Evolutionary conservation across 2,329 filamentous ascomycete genomes (phyloP), one percentile per base, ranked within the genome.

Genomic region (Penicillium sp.): DNA sequence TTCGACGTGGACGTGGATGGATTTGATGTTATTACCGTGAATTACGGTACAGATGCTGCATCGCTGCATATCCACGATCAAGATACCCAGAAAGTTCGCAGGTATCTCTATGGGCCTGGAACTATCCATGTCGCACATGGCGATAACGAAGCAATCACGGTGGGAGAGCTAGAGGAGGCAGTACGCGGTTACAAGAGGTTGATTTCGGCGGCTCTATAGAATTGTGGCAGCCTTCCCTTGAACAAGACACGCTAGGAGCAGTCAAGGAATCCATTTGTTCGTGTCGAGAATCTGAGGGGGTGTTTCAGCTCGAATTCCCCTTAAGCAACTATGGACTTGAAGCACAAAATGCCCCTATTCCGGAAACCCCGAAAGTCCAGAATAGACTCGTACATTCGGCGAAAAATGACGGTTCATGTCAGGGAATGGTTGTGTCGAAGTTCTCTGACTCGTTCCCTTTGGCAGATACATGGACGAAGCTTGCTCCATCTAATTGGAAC

Each of bases 1-100:
- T 87, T 92, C 65, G 86, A 93, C 70, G 89, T 88, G 65, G 90
- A 95, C 70, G 88, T 97, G 3, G 85, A 91, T 17, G 93, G 91
- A 0, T 97, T 97, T 66, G 88, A 95, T 13, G 89, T 85, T 0
- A 87, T 90, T 56, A 88, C 90, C 0, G 91, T 93, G 51, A 97
- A 96, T 74, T 97, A 97, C 72, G 94, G 93, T 9, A 97, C 94
- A 0, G 94, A 98, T 76, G 88, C 97, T 24, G 90, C 92, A 1
- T 53, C 51, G 10, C 35, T 54, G 4, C 49, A 51, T 35, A 51
- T 51, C n/a, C 49, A 51, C 12, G 28, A 51, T 22, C 13, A 54
- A 19, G 22, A 22, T 5, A 28, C 7, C 35, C n/a, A 22, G 5
- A 54, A 37, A 24, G 49, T 51, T 9, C 49, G 49, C n/a, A 37